Percentiles rank a stretch among this genome's conserved stretches.
Evolutionary conservation across 345 rosid species (phyloP).

Genomic region (Lenwebbia sp.): DNA sequence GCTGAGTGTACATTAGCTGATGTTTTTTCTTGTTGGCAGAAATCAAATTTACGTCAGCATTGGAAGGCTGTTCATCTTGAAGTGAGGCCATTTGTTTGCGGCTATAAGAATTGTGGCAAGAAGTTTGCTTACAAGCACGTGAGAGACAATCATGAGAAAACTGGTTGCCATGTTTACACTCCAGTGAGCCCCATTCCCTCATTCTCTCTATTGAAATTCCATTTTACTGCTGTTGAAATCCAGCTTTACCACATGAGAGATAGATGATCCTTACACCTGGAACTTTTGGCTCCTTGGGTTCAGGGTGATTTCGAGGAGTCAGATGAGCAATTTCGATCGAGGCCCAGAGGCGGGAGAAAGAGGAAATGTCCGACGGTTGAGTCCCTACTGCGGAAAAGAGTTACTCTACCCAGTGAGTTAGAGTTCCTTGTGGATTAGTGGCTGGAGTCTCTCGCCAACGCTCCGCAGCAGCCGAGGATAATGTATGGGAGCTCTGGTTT

Average conservation of each 20-base stretch:
- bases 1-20: slow-evolving; percentile 6
- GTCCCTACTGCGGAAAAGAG: slow-evolving; percentile 51
- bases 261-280: neutral
- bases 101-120: slow-evolving; percentile 53
- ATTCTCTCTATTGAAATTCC: neutral
- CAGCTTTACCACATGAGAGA: too few species aligned
- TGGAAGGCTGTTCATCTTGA: slow-evolving; percentile 65
- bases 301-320: slow-evolving; percentile 73
- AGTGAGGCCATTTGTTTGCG: slow-evolving; percentile 38
- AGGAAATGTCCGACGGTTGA: slow-evolving; percentile 47
- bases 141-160: slow-evolving; percentile 64
- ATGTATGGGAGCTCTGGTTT: neutral
- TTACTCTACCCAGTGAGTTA: slow-evolving; percentile 16
- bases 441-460: neutral
- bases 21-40: slow-evolving; percentile 30
- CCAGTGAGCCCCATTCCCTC: slow-evolving; percentile 29
- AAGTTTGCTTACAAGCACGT: slow-evolving; percentile 77
- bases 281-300: neutral
- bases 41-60: slow-evolving; percentile 59
- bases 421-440: neutral
- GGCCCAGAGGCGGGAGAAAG: slow-evolving; percentile 77
- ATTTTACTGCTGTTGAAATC: neutral
- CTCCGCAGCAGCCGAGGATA: neutral
- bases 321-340: slow-evolving; percentile 51
- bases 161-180: slow-evolving; percentile 36